Percentiles rank a stretch among this genome's conserved stretches.
These are phyloP conservation scores for Suillus weaverae DNA, from an alignment of 768 basidiomycete genomes.

Conservation along the genomic window DNA sequence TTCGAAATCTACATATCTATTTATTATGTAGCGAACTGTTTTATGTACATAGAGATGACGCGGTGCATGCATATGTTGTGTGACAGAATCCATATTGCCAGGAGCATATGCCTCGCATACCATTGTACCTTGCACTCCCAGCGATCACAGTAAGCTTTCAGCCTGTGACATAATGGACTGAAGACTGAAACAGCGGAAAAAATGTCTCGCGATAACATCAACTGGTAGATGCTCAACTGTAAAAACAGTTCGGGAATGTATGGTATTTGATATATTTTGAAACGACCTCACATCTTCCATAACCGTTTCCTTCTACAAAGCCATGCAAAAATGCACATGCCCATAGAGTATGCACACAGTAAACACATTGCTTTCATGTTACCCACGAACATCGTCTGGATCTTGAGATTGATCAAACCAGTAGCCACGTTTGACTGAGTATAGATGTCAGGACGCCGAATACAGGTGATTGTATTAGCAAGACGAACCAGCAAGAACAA, in stretches of 20 bases:
- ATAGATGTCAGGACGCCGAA: conserved; percentile 1
- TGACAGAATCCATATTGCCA: neutral
- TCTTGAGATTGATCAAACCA: conserved; percentile 76
- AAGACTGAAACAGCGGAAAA: neutral
- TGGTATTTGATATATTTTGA: neutral
- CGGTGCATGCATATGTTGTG: neutral
- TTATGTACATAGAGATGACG: neutral
- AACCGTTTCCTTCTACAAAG: conserved; percentile 35
- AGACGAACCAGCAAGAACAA: conserved; percentile 79
- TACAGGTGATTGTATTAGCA: neutral
- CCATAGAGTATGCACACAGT: conserved; percentile 58
- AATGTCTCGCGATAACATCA: neutral
- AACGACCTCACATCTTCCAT: conserved; percentile 25
- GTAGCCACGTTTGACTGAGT: conserved; percentile 84
- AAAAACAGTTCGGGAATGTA: neutral
- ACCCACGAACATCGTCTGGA: conserved; percentile 78
- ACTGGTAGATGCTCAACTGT: neutral
- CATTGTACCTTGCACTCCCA: neutral
- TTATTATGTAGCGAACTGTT: neutral
- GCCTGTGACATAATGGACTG: neutral
- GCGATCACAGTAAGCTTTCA: neutral
- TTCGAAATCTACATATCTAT: no score
- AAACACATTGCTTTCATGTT: conserved; percentile 59
- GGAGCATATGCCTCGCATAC: neutral
- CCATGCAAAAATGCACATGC: conserved; percentile 68